Evolutionary conservation across 2,329 filamentous ascomycete species (phyloP).

Genomic region (Fusarium verrucosum): DNA sequence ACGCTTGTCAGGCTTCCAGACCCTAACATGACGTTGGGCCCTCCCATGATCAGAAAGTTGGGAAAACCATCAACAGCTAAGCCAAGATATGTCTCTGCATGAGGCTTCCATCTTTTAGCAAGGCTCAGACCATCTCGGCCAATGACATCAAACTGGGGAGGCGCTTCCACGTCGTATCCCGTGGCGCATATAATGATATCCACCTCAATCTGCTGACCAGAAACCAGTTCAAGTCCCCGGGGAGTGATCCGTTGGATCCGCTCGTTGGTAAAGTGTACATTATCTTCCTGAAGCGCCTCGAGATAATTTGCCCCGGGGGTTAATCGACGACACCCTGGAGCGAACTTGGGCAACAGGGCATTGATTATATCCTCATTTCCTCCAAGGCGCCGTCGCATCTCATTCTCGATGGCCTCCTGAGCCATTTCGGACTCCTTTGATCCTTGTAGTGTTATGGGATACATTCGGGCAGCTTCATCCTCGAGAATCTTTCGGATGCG

Average conservation of each 20-base stretch:
- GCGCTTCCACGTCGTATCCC: slow-evolving; percentile 10
- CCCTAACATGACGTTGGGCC: slow-evolving; percentile 59
- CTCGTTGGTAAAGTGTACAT: slow-evolving; percentile 2
- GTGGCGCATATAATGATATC: slow-evolving; percentile 24
- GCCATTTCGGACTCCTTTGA: not conserved
- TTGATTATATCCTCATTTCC: not conserved
- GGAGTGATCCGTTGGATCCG: not conserved
- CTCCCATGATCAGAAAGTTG: slow-evolving; percentile 60
- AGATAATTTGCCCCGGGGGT: slow-evolving; percentile 25
- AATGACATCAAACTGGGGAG: slow-evolving; percentile 48
- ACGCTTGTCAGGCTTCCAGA: slow-evolving; percentile 58
- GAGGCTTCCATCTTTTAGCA: slow-evolving; percentile 50
- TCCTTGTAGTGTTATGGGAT: slow-evolving; percentile 3
- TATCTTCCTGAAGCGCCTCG: slow-evolving; percentile 16
- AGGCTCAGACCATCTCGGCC: slow-evolving; percentile 53
- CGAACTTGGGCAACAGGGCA: slow-evolving; percentile 11
- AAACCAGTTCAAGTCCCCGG: not conserved
- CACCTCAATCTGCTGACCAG: slow-evolving; percentile 1
- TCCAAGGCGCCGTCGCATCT: slow-evolving; percentile 4
- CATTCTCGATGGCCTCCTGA: not conserved
- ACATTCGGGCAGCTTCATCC: not conserved
- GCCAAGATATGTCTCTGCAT: slow-evolving; percentile 57
- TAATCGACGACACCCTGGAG: slow-evolving; percentile 17
- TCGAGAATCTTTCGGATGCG: slow-evolving; percentile 16
- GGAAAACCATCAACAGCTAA: slow-evolving; percentile 59